Percentiles rank a stretch among this genome's conserved stretches.
Conservation (phyloP, 2,329 filamentous ascomycete genomes). For the Domatiomyces globalis region DNA sequence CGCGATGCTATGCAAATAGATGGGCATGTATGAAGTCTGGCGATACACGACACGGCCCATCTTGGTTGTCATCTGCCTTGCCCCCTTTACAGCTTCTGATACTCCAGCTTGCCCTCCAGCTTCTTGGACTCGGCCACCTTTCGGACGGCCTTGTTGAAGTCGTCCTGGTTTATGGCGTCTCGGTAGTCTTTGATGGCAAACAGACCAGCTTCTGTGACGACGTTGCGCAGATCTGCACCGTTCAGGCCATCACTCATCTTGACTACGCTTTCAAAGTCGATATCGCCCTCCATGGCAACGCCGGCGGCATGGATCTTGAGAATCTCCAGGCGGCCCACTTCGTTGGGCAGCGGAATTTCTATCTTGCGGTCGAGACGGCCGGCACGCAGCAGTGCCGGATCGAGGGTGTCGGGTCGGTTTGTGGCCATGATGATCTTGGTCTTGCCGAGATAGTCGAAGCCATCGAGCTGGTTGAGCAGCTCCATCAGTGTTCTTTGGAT, state of each 20-base stretch:
- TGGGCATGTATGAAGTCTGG: neutral
- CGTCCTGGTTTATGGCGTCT: conserved; percentile 91
- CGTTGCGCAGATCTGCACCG: conserved; percentile 91
- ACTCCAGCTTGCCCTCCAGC: conserved; percentile 93
- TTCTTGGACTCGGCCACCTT: conserved; percentile 98
- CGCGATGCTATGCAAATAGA: neutral
- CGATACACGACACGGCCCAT: neutral
- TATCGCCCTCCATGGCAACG: conserved; percentile 81
- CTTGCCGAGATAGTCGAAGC: conserved; percentile 98
- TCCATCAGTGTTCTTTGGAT: conserved; percentile 99
- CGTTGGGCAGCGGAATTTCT: conserved; percentile 91
- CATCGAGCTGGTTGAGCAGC: conserved; percentile 92
- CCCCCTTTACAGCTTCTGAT: conserved; percentile 65
- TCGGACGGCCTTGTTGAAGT: conserved; percentile 97
- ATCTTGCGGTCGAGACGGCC: conserved; percentile 94
- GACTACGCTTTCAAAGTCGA: conserved; percentile 97
- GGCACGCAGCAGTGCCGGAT: conserved; percentile 81
- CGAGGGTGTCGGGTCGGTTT: conserved; percentile 89
- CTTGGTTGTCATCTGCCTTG: neutral
- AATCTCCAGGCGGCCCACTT: conserved; percentile 90
- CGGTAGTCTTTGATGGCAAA: conserved; percentile 98
- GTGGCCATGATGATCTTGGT: conserved; percentile 99
- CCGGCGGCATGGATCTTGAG: conserved; percentile 89
- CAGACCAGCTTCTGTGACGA: conserved; percentile 91
- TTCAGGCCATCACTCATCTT: conserved; percentile 99